phyloP scores from a whole-genome alignment of 768 basidiomycete genomes.

The Phlebiopsis gigantea region DNA sequence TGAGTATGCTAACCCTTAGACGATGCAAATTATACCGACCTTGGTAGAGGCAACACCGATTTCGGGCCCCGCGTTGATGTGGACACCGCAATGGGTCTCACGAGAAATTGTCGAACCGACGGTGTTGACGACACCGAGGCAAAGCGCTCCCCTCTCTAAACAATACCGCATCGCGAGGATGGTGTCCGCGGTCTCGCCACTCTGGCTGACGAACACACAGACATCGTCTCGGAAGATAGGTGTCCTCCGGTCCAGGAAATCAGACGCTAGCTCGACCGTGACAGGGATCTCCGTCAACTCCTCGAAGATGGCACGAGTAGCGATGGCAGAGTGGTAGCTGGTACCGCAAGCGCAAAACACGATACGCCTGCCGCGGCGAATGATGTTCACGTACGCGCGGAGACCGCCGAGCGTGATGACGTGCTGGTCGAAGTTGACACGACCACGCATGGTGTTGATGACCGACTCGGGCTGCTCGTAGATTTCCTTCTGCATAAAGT shows the following conservation, averaged over 20 bases:
- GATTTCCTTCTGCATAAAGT: slow-evolving; percentile 99
- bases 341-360: slow-evolving; percentile 99
- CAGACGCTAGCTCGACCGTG: slow-evolving; percentile 93
- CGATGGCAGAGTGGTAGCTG: slow-evolving; percentile 94
- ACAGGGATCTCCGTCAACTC: slow-evolving; percentile 99
- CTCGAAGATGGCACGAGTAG: slow-evolving; percentile 96
- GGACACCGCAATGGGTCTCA: slow-evolving; percentile 98
- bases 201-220: slow-evolving; percentile 94
- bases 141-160: slow-evolving; percentile 92
- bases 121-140: slow-evolving; percentile 96
- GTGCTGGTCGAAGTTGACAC: slow-evolving; percentile 95
- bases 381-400: slow-evolving; percentile 91
- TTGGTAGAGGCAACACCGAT: slow-evolving; percentile 99
- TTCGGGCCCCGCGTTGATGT: slow-evolving; percentile 98
- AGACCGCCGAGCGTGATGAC: slow-evolving; percentile 92
- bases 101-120: slow-evolving; percentile 97
- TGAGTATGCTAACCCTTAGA: neutral
- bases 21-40: slow-evolving; percentile 31
- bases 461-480: slow-evolving; percentile 99
- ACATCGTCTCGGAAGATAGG: slow-evolving; percentile 99
- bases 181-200: slow-evolving; percentile 98
- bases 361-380: slow-evolving; percentile 89
- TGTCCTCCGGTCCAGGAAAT: slow-evolving; percentile 98
- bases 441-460: slow-evolving; percentile 99
- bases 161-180: slow-evolving; percentile 96